These are phyloP conservation scores for Blastobotrys muscicola DNA, from an alignment of 805 yeast genomes.

Conservation along the genomic window DNA sequence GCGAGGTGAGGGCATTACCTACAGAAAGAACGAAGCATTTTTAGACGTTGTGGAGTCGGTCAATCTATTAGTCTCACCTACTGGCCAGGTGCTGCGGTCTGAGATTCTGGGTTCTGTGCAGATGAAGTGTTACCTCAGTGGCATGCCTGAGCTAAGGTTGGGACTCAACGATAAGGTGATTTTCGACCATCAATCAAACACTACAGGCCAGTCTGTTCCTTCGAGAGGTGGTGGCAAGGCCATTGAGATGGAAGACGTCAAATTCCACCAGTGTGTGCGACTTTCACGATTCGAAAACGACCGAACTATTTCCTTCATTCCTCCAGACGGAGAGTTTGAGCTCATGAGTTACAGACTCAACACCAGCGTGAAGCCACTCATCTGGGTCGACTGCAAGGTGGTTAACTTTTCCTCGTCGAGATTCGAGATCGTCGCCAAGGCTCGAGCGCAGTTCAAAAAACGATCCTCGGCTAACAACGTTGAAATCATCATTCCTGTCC, in stretches of 20 bases:
- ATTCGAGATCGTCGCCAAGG: conserved; percentile 38
- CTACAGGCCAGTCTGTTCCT: conserved; percentile 19
- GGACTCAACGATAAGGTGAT: conserved; percentile 48
- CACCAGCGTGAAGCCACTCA: conserved; percentile 38
- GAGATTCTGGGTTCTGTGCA: conserved; percentile 64
- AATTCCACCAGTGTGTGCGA: conserved; percentile 84
- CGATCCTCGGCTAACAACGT: conserved; percentile 53
- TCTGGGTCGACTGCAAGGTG: conserved; percentile 40
- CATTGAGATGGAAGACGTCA: conserved; percentile 50
- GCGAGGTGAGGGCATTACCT: conserved; percentile 86
- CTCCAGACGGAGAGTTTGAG: conserved; percentile 83
- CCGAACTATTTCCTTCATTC: conserved; percentile 62
- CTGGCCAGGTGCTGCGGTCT: conserved; percentile 52
- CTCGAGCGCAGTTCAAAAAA: conserved; percentile 53
- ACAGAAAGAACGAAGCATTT: conserved; percentile 83
- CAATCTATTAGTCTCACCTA: conserved; percentile 56
- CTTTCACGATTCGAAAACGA: conserved; percentile 51
- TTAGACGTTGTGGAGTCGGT: conserved; percentile 74
- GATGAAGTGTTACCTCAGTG: conserved; percentile 70
- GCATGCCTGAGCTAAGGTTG: conserved; percentile 77
- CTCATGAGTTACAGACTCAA: conserved; percentile 44
- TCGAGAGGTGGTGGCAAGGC: conserved; percentile 18
- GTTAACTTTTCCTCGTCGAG: conserved; percentile 34
- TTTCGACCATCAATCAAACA: conserved; percentile 19
- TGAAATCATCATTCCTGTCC: conserved; percentile 54